Evolutionary conservation across 2,329 filamentous ascomycete genomes (phyloP).

Genomic region (Neopestalotiopsis sp.): DNA sequence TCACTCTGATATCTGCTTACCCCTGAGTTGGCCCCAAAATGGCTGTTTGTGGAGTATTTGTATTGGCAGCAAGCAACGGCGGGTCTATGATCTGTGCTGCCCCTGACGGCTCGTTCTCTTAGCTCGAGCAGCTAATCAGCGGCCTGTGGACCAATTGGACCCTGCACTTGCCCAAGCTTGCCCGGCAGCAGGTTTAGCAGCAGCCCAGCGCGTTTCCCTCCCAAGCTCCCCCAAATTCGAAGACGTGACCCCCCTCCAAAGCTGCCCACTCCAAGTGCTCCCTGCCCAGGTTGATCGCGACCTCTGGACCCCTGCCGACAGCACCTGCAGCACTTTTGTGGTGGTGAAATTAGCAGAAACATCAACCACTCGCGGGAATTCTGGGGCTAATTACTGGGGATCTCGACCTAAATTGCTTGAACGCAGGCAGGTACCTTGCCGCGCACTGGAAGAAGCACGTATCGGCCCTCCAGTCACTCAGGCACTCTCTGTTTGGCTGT

Average conservation of each 20-base stretch:
- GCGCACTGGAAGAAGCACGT: neutral
- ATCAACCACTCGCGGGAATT: slow-evolving; percentile 5
- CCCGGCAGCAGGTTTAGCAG: neutral
- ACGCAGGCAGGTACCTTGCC: slow-evolving; percentile 1
- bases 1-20: neutral
- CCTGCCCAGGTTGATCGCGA: slow-evolving; percentile 5
- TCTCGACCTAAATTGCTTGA: neutral
- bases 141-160: slow-evolving; percentile 10
- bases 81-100: slow-evolving; percentile 1
- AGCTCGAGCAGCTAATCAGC: slow-evolving; percentile 7
- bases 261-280: neutral
- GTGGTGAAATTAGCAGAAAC: slow-evolving; percentile 17
- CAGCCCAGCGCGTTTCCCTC: slow-evolving; percentile 5
- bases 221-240: neutral
- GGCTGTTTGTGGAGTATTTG: slow-evolving; percentile 13
- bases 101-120: neutral
- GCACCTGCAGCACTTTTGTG: slow-evolving; percentile 15
- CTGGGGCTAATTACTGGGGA: slow-evolving; percentile 1
- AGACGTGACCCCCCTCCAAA: neutral
- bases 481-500: neutral
- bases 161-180: slow-evolving; percentile 5
- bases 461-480: slow-evolving; percentile 1
- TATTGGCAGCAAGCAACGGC: slow-evolving; percentile 12
- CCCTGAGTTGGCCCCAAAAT: slow-evolving; percentile 6
- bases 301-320: slow-evolving; percentile 1